Evolutionary conservation across 179 eudicot genomes (phyloP).

Genomic region (Silene vulgaris): DNA sequence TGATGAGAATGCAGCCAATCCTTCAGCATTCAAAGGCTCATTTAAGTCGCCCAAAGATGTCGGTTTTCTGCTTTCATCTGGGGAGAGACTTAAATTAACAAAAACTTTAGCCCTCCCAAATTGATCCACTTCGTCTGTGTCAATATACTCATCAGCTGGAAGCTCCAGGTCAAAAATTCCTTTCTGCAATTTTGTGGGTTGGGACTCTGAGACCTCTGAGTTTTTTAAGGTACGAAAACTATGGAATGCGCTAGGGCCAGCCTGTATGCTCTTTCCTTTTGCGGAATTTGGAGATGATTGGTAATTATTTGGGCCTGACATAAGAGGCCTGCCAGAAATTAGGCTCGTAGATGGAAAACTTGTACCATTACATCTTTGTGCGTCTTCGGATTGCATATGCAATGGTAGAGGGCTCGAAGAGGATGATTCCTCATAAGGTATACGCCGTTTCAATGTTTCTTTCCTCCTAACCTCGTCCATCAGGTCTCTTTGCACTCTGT

Average conservation of each 20-base stretch:
- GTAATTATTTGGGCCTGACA: slow-evolving; percentile 36
- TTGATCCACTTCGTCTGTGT: slow-evolving; percentile 54
- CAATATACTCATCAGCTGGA: slow-evolving; percentile 64
- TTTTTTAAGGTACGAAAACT: slow-evolving; percentile 49
- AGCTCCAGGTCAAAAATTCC: slow-evolving; percentile 71
- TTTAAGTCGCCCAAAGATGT: slow-evolving; percentile 61
- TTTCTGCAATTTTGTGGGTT: slow-evolving; percentile 64
- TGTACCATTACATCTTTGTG: slow-evolving; percentile 47
- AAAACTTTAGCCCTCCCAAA: background rate
- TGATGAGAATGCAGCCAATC: slow-evolving; percentile 29
- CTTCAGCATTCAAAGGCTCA: slow-evolving; percentile 65
- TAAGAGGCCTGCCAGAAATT: slow-evolving; percentile 35
- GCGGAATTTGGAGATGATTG: slow-evolving; percentile 50
- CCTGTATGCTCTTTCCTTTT: slow-evolving; percentile 44
- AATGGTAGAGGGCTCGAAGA: slow-evolving; percentile 60
- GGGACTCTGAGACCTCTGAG: slow-evolving; percentile 56
- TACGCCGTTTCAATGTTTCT: slow-evolving; percentile 35
- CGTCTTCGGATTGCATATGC: slow-evolving; percentile 51
- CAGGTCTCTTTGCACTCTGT: slow-evolving; percentile 66
- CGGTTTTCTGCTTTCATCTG: background rate
- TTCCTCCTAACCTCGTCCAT: slow-evolving; percentile 71
- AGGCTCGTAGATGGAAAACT: slow-evolving; percentile 42
- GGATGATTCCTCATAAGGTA: slow-evolving; percentile 61
- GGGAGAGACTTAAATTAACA: background rate
- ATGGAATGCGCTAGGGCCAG: slow-evolving; percentile 34